Conservation (phyloP, 768 basidiomycete genomes). For the Cystobasidium onofrii region DNA sequence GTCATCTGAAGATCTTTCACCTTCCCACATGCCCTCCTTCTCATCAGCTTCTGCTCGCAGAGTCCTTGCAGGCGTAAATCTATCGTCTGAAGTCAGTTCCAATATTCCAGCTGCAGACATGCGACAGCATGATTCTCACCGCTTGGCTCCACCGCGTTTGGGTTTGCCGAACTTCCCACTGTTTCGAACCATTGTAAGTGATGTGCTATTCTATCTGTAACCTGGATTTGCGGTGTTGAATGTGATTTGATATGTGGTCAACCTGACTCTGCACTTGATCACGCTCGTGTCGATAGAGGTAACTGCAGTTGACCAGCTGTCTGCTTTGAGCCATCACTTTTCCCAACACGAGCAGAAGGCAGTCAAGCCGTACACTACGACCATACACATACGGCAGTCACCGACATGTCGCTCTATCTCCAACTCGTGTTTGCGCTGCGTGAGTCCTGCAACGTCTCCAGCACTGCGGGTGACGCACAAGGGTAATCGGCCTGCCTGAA, state of each 20-base stretch:
- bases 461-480: not conserved
- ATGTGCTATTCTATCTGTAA: not conserved
- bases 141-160: constrained; percentile 23
- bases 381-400: not conserved
- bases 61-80: constrained; percentile 17
- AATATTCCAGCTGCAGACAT: not conserved
- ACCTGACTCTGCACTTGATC: no score
- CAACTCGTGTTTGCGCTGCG: constrained; percentile 30
- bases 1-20: not conserved
- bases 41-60: constrained; percentile 8
- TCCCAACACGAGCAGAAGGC: no score
- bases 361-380: no score
- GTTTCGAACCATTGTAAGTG: constrained; percentile 14
- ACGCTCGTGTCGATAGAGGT: no score
- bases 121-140: not conserved
- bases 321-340: not conserved
- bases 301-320: no score
- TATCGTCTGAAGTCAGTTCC: not conserved
- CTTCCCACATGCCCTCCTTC: constrained; percentile 8
- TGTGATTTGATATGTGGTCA: no score
- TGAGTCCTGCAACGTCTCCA: not conserved
- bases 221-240: not conserved
- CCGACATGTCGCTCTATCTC: constrained; percentile 26
- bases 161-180: constrained; percentile 27
- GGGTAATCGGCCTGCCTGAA: not conserved